A percentile compares a stretch with the other conserved stretches of the same genome.
Evolutionary conservation across 2,329 filamentous ascomycete species (phyloP).

Genomic region (Alternaria arbusti): DNA sequence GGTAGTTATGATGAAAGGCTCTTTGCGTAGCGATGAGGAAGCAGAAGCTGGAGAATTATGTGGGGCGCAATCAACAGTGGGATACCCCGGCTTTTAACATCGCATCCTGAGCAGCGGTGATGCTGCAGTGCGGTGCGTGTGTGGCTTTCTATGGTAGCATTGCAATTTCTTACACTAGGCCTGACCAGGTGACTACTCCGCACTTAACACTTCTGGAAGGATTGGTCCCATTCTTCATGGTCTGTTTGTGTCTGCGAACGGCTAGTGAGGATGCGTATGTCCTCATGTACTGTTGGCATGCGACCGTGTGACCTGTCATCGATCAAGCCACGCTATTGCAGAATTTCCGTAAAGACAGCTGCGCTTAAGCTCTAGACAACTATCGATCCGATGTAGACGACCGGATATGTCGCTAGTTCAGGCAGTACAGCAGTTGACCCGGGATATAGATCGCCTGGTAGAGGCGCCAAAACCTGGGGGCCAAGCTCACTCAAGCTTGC

Average conservation of each 20-base stretch:
- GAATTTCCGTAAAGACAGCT: conserved; percentile 1
- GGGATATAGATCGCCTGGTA: conserved; percentile 32
- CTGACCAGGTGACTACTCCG: conserved; percentile 36
- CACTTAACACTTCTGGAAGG: conserved; percentile 43
- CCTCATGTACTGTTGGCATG: conserved; percentile 17
- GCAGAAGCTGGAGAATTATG: conserved; percentile 34
- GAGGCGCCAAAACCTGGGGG: conserved; percentile 38
- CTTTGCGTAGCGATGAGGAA: conserved; percentile 24
- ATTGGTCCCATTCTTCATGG: conserved; percentile 25
- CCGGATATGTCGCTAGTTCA: conserved; percentile 23
- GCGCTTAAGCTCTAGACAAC: conserved; percentile 3
- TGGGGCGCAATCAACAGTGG: conserved; percentile 20
- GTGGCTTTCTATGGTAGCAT: conserved; percentile 47
- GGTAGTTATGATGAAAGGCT: conserved; percentile 17
- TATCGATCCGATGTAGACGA: conserved; percentile 14
- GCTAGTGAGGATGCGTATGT: conserved; percentile 7
- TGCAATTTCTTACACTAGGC: conserved; percentile 33
- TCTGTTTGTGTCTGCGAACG: conserved; percentile 13
- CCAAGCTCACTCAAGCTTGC: conserved; percentile 39
- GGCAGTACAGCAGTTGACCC: conserved; percentile 40
- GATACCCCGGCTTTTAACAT: conserved; percentile 41
- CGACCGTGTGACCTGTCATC: conserved; percentile 16
- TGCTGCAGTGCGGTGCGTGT: conserved; percentile 37
- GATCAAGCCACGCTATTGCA: not conserved
- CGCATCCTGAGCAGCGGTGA: conserved; percentile 31